Evolutionary conservation across 192 early-diverging fungal species (phyloP), one percentile per base, ranked within the genome.

Genomic region (Diversispora epigaea): DNA sequence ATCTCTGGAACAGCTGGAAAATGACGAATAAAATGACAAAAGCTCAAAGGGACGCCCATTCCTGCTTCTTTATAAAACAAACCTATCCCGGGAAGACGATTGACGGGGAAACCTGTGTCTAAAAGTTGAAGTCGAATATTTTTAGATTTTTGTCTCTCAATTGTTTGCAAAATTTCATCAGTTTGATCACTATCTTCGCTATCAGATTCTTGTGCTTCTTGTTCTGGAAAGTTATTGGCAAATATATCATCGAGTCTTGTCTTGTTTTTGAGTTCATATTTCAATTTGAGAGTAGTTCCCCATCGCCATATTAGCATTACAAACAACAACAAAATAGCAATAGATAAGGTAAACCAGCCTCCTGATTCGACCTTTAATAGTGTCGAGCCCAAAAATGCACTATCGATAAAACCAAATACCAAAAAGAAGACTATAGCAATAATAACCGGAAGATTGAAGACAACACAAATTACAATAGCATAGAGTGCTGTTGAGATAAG

Each of bases 351-450:
- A 67, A 62, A 44, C 78, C 78, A 79, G 54, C 74, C 78, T 19
- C 78, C 78, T 17, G 69, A 15, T 15, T 44, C 50, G 11, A 79
- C 57, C 46, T 79, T 79, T 32, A 25, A 44, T 5, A 79, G 45
- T 5, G 78, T 79, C 4, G 75, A 47, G 22, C 49, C 49, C 32
- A 79, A 45, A 19, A 76, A 76, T 15, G 67, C 43, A 22, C 9
- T 43, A 63, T 79, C 78, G n/a, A 79, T 57, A 17, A 79, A 25
- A 9, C 74, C 78, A 55, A 79, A 79, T 15, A 76, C 10, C 5
- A 75, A 54, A 19, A 76, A 64, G 57, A 79, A 79, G 4, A 52
- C 1, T 4, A 79, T 71, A 19, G 74, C 65, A 21, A 76, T 6
- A 11, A 76, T 22, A 17, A 64, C n/a, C 0, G 77, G 66, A 58